phyloP scores from a whole-genome alignment of 2,329 filamentous ascomycete genomes.

The Cercospora zeae-maydis region DNA sequence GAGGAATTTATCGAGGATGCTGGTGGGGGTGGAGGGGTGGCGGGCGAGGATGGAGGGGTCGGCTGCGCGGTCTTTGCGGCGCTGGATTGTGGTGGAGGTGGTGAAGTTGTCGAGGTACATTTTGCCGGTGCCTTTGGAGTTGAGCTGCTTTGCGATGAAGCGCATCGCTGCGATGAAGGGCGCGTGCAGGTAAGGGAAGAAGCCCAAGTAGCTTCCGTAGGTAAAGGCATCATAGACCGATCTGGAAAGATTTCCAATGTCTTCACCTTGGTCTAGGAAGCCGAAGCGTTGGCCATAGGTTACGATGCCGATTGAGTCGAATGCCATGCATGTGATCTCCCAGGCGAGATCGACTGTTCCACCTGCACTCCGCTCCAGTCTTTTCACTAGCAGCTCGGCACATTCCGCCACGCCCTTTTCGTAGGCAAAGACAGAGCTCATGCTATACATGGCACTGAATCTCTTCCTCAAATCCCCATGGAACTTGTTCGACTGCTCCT shows the following conservation, averaged over 20 bases:
- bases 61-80: slow-evolving; percentile 8
- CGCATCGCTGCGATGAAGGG: neutral
- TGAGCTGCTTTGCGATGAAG: neutral
- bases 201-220: slow-evolving; percentile 11
- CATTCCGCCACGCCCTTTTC: slow-evolving; percentile 12
- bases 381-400: neutral
- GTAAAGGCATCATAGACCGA: slow-evolving; percentile 8
- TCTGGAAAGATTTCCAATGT: slow-evolving; percentile 27
- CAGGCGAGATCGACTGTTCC: slow-evolving; percentile 11
- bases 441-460: slow-evolving; percentile 15
- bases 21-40: neutral
- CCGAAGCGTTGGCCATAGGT: slow-evolving; percentile 37
- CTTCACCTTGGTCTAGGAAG: slow-evolving; percentile 38
- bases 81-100: slow-evolving; percentile 5
- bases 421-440: slow-evolving; percentile 13
- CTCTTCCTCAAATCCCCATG: slow-evolving; percentile 15
- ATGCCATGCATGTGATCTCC: slow-evolving; percentile 28
- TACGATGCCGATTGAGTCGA: slow-evolving; percentile 40
- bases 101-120: slow-evolving; percentile 18
- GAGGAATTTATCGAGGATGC: slow-evolving; percentile 39
- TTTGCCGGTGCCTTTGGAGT: slow-evolving; percentile 12
- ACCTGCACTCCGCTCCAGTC: neutral
- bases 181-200: slow-evolving; percentile 8
- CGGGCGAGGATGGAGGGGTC: neutral
- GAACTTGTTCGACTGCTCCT: slow-evolving; percentile 12